Conservation (phyloP, 2,329 filamentous ascomycete species). For the Monilinia fructigena region DNA sequence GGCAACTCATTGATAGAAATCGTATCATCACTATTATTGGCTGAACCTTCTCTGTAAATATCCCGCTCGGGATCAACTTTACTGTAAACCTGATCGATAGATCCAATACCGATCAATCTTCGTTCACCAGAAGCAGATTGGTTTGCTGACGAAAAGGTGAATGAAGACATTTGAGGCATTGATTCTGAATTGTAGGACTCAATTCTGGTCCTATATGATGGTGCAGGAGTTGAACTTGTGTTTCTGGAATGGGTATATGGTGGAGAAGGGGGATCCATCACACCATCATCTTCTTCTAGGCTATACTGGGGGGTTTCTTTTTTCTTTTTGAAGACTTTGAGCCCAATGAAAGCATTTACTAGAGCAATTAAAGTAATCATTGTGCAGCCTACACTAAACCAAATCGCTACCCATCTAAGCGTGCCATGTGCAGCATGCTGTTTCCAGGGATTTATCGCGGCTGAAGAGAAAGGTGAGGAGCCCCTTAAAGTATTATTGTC, state of each 20-base stretch:
- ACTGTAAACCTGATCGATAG: conserved; percentile 11
- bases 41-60: not conserved
- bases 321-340: conserved; percentile 18
- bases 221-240: conserved; percentile 10
- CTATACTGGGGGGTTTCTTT: not conserved
- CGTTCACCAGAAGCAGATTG: not conserved
- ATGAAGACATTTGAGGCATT: not conserved
- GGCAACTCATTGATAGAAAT: conserved; percentile 7
- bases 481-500: conserved; percentile 27
- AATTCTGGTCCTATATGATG: conserved; percentile 18
- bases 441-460: conserved; percentile 15
- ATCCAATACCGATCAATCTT: conserved; percentile 14
- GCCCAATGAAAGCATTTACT: conserved; percentile 16
- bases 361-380: conserved; percentile 6
- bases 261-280: not conserved
- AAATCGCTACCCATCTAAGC: conserved; percentile 23
- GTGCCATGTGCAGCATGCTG: conserved; percentile 17
- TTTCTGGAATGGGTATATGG: conserved; percentile 9
- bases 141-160: not conserved
- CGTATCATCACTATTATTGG: not conserved
- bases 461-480: conserved; percentile 7
- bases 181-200: conserved; percentile 13
- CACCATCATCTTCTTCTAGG: not conserved
- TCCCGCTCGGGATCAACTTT: conserved; percentile 7
- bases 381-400: conserved; percentile 18